Conservation (phyloP, 495 filamentous ascomycete genomes). For the Cercophora sp. region DNA sequence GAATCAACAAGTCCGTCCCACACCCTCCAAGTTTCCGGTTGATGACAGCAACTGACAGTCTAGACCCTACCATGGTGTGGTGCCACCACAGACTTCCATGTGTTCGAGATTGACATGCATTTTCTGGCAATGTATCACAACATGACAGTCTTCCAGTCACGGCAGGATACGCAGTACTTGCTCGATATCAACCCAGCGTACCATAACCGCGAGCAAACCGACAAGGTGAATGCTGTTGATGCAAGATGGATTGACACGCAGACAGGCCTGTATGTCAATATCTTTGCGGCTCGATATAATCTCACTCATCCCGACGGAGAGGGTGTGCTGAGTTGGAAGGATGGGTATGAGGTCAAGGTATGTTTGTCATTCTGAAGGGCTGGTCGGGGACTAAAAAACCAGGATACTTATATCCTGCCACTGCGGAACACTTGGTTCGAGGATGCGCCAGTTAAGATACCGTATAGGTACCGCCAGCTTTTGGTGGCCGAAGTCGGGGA, state of each 20-base stretch:
- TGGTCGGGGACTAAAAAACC: neutral
- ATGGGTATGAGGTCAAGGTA: slow-evolving; percentile 40
- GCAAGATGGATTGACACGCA: slow-evolving; percentile 71
- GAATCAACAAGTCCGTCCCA: slow-evolving; percentile 34
- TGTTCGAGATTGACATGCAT: neutral
- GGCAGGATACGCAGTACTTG: neutral
- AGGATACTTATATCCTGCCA: slow-evolving; percentile 33
- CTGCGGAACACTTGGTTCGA: neutral
- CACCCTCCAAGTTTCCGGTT: no score
- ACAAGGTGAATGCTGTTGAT: slow-evolving; percentile 66
- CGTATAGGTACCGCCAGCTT: neutral
- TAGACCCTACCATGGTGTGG: no score
- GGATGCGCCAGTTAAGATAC: neutral
- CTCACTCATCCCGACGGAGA: slow-evolving; percentile 26
- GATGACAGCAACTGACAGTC: no score
- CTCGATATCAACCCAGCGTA: neutral
- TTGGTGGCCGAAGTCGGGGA: neutral
- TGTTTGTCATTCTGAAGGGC: slow-evolving; percentile 8
- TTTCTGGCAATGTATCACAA: neutral
- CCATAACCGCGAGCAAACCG: slow-evolving; percentile 46
- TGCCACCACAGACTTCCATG: neutral
- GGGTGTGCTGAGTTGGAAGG: slow-evolving; percentile 39
- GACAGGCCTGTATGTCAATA: slow-evolving; percentile 72
- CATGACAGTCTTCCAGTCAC: neutral
- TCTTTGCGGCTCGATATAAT: slow-evolving; percentile 45